Base-by-base conservation (phyloP, 805 yeast genomes). In the Clavispora asparagi region DNA sequence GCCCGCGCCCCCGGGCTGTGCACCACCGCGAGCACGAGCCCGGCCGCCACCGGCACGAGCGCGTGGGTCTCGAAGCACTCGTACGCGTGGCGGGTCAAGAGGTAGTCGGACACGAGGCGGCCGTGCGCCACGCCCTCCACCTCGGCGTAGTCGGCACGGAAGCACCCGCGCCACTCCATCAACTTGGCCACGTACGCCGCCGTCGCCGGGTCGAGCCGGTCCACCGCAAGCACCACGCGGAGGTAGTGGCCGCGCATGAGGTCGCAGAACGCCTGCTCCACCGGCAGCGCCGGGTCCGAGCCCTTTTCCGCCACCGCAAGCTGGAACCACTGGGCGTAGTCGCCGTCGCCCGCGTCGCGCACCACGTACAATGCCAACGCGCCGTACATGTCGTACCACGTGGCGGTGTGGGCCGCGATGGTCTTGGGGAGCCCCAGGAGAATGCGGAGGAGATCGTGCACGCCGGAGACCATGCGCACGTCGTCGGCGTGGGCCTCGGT, bases 371-470 rank as follows among this genome's bases (percentile, higher is more conserved):
- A 63, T 9, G 80, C 59, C n/a, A 82, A 69, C 7, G 80, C 79
- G 35, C 74, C 65, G 35, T 79, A 72, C 12, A 82, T 70, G 57
- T 86, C 94, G 58, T 82, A 85, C 95, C 95, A 86, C 0, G 78
- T 63, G 7, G 70, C 67, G 13, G 87, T 75, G 54, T 68, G 71
- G 13, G 69, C 67, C 4, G 79, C 59, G 19, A 84, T 83, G 3
- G 81, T 69, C 33, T 73, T 70, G 9, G 74, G 71, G 32, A 67
- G 64, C 1, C 83, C 84, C 3, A 78, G 70, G 50, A 77, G 57
- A 4, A 77, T 65, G 13, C 69, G 59, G 5, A 77, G 53, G 25
- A 79, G 51, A 39, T 73, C 77, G 45, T 62, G 63, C 16, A 79
- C 19, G 36, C 12, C 36, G 10, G 19, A 6, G 10, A 16, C 36